These are phyloP conservation scores for Chytriomyces confervae DNA, from an alignment of 192 early-diverging fungal genomes.

Conservation along the genomic window DNA sequence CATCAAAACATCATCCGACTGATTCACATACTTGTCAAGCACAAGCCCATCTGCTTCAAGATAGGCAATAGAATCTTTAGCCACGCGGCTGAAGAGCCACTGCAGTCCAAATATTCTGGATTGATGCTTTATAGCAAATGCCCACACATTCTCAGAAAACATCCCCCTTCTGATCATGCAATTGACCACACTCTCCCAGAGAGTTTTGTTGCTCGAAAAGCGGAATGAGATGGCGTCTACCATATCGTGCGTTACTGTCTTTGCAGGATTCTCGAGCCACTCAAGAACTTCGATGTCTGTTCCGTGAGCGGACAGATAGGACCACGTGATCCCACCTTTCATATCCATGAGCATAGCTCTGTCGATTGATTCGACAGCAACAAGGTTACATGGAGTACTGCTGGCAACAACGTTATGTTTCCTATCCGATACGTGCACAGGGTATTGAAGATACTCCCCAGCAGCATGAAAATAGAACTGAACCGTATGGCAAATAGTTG, in stretches of 20 bases:
- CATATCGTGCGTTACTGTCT: neutral
- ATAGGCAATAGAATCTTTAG: conserved; percentile 5
- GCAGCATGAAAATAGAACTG: conserved; percentile 25
- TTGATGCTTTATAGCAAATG: conserved; percentile 18
- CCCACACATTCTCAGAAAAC: conserved; percentile 11
- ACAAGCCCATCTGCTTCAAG: neutral
- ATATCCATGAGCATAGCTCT: conserved; percentile 29
- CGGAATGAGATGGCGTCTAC: neutral
- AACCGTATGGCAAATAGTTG: neutral
- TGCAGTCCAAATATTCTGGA: neutral
- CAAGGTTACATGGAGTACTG: conserved; percentile 1
- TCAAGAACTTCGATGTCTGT: conserved; percentile 20
- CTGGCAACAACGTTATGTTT: conserved; percentile 19
- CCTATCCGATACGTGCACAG: conserved; percentile 17
- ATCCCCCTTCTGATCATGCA: neutral
- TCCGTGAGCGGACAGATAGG: conserved; percentile 10
- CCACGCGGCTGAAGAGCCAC: conserved; percentile 7
- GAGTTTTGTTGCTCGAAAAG: neutral
- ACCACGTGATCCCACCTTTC: conserved; percentile 25
- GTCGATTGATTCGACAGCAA: conserved; percentile 18
- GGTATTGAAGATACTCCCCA: conserved; percentile 23
- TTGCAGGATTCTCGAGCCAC: conserved; percentile 7
- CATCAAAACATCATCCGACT: conserved; percentile 1
- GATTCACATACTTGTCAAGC: conserved; percentile 13
- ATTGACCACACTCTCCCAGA: conserved; percentile 11